Conservation (phyloP, 2,329 filamentous ascomycete species). For the Nemania sp. region DNA sequence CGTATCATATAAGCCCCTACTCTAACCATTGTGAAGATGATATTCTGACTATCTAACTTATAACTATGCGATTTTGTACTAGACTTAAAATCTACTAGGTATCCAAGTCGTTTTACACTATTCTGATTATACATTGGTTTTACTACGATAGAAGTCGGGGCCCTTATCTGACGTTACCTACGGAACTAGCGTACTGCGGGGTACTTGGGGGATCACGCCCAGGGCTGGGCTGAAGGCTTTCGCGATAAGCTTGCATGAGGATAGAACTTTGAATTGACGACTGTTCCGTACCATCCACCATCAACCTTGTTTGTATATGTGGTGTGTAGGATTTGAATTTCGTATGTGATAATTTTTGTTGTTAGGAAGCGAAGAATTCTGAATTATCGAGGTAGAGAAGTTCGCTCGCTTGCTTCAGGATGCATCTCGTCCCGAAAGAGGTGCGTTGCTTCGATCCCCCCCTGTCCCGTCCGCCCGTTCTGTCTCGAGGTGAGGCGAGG, state of each 20-base stretch:
- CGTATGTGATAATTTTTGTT: slow-evolving; percentile 4
- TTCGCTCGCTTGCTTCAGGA: too few relatives aligned
- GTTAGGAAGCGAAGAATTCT: neutral
- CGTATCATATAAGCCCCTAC: too few relatives aligned
- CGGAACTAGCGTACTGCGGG: slow-evolving; percentile 13
- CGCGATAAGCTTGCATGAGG: slow-evolving; percentile 33
- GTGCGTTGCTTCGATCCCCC: slow-evolving; percentile 42
- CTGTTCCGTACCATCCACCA: neutral
- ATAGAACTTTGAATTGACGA: slow-evolving; percentile 13
- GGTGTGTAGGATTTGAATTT: neutral
- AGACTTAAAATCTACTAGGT: neutral
- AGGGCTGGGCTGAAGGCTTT: neutral
- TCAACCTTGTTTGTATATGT: neutral
- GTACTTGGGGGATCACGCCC: neutral
- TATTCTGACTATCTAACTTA: too few relatives aligned
- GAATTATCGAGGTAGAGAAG: slow-evolving; percentile 4
- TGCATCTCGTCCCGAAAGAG: slow-evolving; percentile 54
- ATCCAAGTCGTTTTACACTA: neutral
- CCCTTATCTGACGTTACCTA: slow-evolving; percentile 26
- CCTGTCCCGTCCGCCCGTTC: neutral
- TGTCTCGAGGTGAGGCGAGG: neutral
- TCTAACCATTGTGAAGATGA: too few relatives aligned
- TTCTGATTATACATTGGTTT: slow-evolving; percentile 18
- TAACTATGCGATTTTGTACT: too few relatives aligned
- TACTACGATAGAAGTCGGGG: slow-evolving; percentile 1